phyloP scores from a whole-genome alignment of 495 filamentous ascomycete genomes.

The Letharia columbiana region DNA sequence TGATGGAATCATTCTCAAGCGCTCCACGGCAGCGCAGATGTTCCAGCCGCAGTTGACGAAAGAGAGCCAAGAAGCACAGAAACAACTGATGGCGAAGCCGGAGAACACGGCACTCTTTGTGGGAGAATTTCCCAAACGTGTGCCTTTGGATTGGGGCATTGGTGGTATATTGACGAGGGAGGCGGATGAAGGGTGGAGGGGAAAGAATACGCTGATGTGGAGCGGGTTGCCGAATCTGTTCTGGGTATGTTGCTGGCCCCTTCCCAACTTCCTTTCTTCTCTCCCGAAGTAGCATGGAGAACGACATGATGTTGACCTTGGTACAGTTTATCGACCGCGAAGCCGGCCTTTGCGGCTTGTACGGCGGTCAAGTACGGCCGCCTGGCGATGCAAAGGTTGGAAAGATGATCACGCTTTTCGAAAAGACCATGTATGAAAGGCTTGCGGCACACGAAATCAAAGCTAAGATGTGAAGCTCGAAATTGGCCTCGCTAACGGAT shows the following conservation, averaged over 20 bases:
- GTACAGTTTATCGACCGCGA: conserved; percentile 9
- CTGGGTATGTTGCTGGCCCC: conserved; percentile 1
- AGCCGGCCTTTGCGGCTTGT: conserved; percentile 4
- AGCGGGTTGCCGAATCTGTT: conserved; percentile 11
- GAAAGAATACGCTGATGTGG: conserved; percentile 2
- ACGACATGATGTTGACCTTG: background rate
- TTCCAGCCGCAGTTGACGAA: conserved; percentile 13
- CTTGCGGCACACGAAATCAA: background rate
- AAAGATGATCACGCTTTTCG: conserved; percentile 9
- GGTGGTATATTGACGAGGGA: conserved; percentile 4
- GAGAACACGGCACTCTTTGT: background rate
- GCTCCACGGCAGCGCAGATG: conserved; percentile 40
- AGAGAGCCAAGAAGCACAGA: conserved; percentile 12
- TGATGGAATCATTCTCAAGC: conserved; percentile 38
- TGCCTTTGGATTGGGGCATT: conserved; percentile 3
- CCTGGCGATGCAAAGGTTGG: background rate
- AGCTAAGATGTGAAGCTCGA: conserved; percentile 1
- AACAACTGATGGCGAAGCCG: background rate
- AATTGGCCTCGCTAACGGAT: background rate
- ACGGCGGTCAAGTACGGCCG: conserved; percentile 2
- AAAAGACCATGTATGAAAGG: conserved; percentile 9
- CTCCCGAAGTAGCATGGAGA: background rate
- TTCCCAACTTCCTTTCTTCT: too few species aligned
- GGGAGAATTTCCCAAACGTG: background rate
- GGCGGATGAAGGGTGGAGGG: conserved; percentile 1